Evolutionary conservation across 306 rosid genomes (phyloP).

Genomic region (Trifolium fragiferum): DNA sequence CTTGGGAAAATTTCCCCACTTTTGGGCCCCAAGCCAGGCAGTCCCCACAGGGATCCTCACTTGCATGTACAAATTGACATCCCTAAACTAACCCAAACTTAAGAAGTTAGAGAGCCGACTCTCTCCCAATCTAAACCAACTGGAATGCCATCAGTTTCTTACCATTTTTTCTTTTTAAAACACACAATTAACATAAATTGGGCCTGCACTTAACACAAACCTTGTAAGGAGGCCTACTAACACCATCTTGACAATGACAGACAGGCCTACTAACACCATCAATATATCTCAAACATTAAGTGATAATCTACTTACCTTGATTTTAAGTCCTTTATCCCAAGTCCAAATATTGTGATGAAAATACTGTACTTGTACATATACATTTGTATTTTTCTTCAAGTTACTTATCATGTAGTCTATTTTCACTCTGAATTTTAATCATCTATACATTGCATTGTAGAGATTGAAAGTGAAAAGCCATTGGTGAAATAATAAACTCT

Average conservation of each 20-base stretch:
- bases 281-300: constrained; percentile 7
- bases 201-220: background rate
- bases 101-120: background rate
- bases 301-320: background rate
- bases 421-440: constrained; percentile 18
- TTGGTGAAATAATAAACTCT: constrained; percentile 11
- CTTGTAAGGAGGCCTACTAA: background rate
- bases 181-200: background rate
- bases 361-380: background rate
- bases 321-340: background rate
- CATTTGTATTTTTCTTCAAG: background rate
- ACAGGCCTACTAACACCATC: background rate
- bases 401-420: constrained; percentile 17
- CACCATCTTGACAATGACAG: constrained; percentile 6
- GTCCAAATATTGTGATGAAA: background rate
- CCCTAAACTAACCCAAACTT: background rate
- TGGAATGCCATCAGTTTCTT: background rate
- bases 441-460: background rate
- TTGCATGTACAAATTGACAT: too few relatives aligned
- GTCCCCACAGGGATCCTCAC: too few relatives aligned
- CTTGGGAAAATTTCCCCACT: too few relatives aligned
- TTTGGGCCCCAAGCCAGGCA: too few relatives aligned
- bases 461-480: constrained; percentile 32
- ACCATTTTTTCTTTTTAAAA: background rate
- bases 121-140: background rate